Evolutionary conservation across 2,329 filamentous ascomycete species (phyloP).

Genomic region (Pestalotiopsis sp.): DNA sequence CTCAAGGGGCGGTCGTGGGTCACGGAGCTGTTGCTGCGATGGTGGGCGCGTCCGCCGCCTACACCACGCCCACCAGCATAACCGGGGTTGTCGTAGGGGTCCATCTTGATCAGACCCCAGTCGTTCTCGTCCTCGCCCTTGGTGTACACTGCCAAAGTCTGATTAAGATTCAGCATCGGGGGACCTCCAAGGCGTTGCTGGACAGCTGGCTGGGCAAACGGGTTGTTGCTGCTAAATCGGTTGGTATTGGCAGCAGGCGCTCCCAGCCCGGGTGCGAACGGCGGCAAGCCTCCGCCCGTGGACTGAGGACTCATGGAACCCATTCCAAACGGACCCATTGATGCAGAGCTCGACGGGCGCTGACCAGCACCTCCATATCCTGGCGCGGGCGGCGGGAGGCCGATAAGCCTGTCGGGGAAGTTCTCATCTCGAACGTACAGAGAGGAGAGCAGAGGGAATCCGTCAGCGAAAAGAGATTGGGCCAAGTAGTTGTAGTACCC

Average conservation of each 20-base stretch:
- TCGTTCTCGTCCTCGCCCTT: constrained; percentile 61
- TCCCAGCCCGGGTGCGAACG: constrained; percentile 17
- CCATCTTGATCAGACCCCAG: constrained; percentile 60
- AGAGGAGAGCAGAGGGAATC: constrained; percentile 72
- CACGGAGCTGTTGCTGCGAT: constrained; percentile 30
- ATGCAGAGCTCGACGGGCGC: constrained; percentile 38
- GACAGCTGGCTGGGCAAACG: constrained; percentile 46
- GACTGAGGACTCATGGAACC: constrained; percentile 30
- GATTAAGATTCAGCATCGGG: constrained; percentile 39
- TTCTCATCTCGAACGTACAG: constrained; percentile 85
- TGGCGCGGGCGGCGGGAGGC: constrained; percentile 65
- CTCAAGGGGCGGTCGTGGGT: constrained; percentile 49
- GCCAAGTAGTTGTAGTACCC: constrained; percentile 86
- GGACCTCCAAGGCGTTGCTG: constrained; percentile 31
- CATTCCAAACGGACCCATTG: constrained; percentile 28
- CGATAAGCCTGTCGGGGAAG: constrained; percentile 79
- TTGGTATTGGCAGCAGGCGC: constrained; percentile 17
- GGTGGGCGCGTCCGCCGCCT: constrained; percentile 21
- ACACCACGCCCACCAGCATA: constrained; percentile 19
- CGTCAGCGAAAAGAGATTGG: constrained; percentile 76
- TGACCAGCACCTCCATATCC: constrained; percentile 40
- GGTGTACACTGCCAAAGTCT: constrained; percentile 62
- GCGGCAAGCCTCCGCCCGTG: constrained; percentile 15
- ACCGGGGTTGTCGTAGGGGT: constrained; percentile 30
- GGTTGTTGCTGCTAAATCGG: constrained; percentile 65